Conservation (phyloP, 75 land plant species). For the Picea sitchensis region DNA sequence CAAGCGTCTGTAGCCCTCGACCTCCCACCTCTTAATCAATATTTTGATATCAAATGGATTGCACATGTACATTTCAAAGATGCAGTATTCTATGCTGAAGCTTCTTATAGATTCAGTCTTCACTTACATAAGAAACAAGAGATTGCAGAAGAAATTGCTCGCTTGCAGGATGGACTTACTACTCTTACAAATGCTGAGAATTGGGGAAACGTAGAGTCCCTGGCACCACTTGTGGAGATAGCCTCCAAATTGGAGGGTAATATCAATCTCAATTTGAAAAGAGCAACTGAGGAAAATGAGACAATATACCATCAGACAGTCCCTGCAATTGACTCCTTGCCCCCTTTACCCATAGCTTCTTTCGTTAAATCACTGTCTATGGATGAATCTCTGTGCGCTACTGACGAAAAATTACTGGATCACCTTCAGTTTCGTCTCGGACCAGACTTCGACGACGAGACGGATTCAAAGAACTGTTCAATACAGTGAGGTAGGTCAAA, state of each 20-base stretch:
- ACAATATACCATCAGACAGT: slow-evolving; percentile 93
- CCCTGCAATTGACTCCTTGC: slow-evolving; percentile 55
- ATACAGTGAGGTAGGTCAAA: too few relatives aligned
- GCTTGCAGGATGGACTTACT: slow-evolving; percentile 67
- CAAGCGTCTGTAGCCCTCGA: slow-evolving; percentile 73
- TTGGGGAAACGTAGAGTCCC: slow-evolving; percentile 57
- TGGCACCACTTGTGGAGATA: slow-evolving; percentile 72
- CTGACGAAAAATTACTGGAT: slow-evolving; percentile 82
- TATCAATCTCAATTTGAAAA: slow-evolving; percentile 76
- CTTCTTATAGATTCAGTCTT: slow-evolving; percentile 72
- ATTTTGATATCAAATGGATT: slow-evolving; percentile 90
- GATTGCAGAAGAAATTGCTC: slow-evolving; percentile 93
- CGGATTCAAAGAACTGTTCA: too few relatives aligned
- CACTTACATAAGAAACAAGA: slow-evolving; percentile 91
- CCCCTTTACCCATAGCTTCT: slow-evolving; percentile 73
- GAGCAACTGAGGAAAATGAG: slow-evolving; percentile 93
- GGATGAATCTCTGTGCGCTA: slow-evolving; percentile 80
- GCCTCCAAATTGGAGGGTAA: slow-evolving; percentile 65
- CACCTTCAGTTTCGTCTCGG: slow-evolving; percentile 13
- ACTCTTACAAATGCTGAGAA: slow-evolving; percentile 71
- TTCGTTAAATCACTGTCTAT: slow-evolving; percentile 76
- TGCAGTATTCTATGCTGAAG: slow-evolving; percentile 83
- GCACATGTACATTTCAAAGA: slow-evolving; percentile 94
- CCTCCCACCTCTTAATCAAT: slow-evolving; percentile 72
- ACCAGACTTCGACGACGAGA: too few relatives aligned